Percentiles rank a stretch among this genome's conserved stretches.
Evolutionary conservation across 1,139 yeast species (phyloP).

Genomic region (Taphrina sp.): DNA sequence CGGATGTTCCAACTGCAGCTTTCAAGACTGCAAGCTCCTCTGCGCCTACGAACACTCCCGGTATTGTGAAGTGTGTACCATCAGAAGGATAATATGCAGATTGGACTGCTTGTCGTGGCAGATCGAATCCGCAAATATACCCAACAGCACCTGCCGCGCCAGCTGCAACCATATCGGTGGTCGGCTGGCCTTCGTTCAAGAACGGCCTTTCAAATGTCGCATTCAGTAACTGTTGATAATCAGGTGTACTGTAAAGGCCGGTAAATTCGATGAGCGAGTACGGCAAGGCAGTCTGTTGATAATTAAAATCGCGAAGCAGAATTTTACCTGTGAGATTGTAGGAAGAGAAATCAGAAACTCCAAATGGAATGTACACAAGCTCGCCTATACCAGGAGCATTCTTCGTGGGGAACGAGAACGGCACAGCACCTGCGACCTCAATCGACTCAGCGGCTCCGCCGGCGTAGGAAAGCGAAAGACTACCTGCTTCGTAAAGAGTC

Average conservation of each 20-base stretch:
- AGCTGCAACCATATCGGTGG: not conserved
- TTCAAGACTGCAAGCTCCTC: not conserved
- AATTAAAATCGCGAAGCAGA: conserved; percentile 1
- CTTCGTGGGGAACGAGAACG: not conserved
- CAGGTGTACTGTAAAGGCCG: not conserved
- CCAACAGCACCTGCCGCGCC: not conserved
- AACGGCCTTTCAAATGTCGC: not conserved
- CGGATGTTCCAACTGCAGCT: not conserved
- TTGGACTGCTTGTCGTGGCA: not conserved
- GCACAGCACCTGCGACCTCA: not conserved
- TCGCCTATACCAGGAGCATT: not conserved
- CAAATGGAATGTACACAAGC: not conserved
- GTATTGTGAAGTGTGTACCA: not conserved
- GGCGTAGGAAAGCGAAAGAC: not conserved
- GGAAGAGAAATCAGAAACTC: not conserved
- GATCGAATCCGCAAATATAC: not conserved
- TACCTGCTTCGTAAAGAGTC: not conserved
- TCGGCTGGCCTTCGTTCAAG: not conserved
- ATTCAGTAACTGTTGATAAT: not conserved
- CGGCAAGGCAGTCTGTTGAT: not conserved
- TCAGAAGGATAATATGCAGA: not conserved
- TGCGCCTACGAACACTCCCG: not conserved
- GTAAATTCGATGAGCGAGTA: not conserved
- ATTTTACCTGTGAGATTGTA: not conserved
- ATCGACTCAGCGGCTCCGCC: not conserved